Evolutionary conservation across 805 yeast species (phyloP).

Genomic region (Metschnikowia continentalis): DNA sequence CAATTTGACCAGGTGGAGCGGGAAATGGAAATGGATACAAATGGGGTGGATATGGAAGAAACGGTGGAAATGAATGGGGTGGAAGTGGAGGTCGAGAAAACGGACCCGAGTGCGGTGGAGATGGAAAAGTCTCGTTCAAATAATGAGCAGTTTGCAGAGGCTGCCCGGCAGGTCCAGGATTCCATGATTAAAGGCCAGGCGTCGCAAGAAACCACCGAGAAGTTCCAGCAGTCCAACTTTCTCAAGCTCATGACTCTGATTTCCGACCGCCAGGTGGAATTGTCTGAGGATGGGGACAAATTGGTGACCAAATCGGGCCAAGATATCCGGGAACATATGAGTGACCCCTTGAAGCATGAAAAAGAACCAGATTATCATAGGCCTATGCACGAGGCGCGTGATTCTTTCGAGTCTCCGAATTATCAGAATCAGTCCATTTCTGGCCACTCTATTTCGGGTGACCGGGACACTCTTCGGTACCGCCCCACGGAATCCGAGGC

Average conservation of each 20-base stretch:
- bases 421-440: too few species aligned
- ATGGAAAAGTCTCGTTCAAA: conserved; percentile 16
- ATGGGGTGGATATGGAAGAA: too few species aligned
- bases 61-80: background rate
- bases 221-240: conserved; percentile 35
- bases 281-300: conserved; percentile 33
- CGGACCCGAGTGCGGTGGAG: background rate
- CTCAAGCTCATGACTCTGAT: conserved; percentile 38
- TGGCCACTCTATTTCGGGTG: background rate
- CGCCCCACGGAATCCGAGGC: conserved; percentile 14
- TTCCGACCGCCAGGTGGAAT: conserved; percentile 34
- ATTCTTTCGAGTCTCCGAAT: background rate
- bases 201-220: conserved; percentile 26
- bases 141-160: conserved; percentile 36
- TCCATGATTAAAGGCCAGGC: conserved; percentile 31
- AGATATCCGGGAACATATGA: conserved; percentile 28
- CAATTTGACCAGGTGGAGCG: conserved; percentile 33
- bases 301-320: conserved; percentile 34
- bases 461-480: background rate
- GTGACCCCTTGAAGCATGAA: conserved; percentile 17
- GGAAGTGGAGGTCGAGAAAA: background rate
- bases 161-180: conserved; percentile 34
- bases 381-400: conserved; percentile 9
- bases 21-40: conserved; percentile 17
- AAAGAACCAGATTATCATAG: conserved; percentile 11